Evolutionary conservation across 2,329 filamentous ascomycete genomes (phyloP).

Genomic region (Phoma sp.): DNA sequence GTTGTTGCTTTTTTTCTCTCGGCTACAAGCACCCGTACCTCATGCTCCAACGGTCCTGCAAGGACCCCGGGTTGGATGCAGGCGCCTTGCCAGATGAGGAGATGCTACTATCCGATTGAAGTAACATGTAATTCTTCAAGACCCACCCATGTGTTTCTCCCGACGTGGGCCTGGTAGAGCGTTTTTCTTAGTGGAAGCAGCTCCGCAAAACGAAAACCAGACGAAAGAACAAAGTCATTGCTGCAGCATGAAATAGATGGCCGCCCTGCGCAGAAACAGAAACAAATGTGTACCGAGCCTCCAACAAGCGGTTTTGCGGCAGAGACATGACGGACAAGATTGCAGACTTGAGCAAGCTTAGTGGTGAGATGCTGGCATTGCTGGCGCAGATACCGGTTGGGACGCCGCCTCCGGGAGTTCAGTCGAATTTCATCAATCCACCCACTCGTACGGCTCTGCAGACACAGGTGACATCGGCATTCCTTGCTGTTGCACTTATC

Average conservation of each 20-base stretch:
- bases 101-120: not conserved
- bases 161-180: not conserved
- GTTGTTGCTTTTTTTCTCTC: not conserved
- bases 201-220: not conserved
- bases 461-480: not conserved
- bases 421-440: constrained; percentile 15
- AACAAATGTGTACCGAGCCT: not conserved
- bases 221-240: not conserved
- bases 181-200: not conserved
- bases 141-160: not conserved
- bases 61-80: not conserved
- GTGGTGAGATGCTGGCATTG: not conserved
- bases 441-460: constrained; percentile 7
- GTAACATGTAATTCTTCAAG: not conserved
- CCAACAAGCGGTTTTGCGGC: not conserved
- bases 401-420: constrained; percentile 10
- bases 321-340: not conserved
- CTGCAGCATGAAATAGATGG: not conserved
- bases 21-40: not conserved
- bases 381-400: constrained; percentile 4
- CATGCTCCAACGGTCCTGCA: not conserved
- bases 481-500: not conserved
- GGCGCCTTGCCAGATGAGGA: not conserved
- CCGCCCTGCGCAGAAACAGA: not conserved
- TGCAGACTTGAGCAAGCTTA: not conserved